A percentile compares a stretch with the other conserved stretches of the same genome.
These are phyloP conservation scores for Salicornia ramosissima DNA, from an alignment of 148 eudicot species.

Conservation along the genomic window DNA sequence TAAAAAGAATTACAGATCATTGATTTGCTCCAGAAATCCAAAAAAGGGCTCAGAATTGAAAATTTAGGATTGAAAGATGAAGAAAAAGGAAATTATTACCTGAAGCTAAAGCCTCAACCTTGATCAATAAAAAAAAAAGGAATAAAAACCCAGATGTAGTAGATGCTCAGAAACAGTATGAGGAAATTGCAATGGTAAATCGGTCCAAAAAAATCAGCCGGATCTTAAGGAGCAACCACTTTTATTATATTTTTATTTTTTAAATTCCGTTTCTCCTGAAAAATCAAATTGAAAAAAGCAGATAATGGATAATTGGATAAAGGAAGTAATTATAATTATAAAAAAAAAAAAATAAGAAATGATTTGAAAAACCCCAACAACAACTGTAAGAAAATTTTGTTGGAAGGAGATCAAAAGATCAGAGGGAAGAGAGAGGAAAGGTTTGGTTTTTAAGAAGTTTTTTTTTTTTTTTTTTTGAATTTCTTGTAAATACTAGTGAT, in stretches of 20 bases:
- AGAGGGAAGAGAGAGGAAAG: neutral
- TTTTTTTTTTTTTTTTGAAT: too few species aligned
- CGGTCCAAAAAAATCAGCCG: conserved; percentile 11
- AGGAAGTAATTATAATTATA: conserved; percentile 2
- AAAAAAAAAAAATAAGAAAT: neutral
- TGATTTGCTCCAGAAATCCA: conserved; percentile 1
- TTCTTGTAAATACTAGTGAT: too few species aligned
- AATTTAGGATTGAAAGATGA: neutral
- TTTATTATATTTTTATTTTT: neutral
- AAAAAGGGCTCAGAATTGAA: neutral
- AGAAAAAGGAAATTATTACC: conserved; percentile 18
- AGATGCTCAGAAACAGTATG: neutral
- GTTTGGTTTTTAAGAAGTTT: neutral
- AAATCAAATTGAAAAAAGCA: neutral
- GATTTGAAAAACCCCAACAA: neutral
- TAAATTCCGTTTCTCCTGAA: neutral
- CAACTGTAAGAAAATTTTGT: conserved; percentile 14
- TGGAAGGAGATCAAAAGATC: neutral
- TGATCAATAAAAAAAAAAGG: conserved; percentile 7
- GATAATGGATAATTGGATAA: neutral
- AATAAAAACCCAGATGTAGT: conserved; percentile 1
- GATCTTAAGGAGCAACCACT: conserved; percentile 19
- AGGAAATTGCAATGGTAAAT: neutral
- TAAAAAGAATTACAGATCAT: conserved; percentile 3
- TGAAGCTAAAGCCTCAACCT: conserved; percentile 21